Evolutionary conservation across 169 alveolate species (phyloP).

Genomic region (Theileria annulata): DNA sequence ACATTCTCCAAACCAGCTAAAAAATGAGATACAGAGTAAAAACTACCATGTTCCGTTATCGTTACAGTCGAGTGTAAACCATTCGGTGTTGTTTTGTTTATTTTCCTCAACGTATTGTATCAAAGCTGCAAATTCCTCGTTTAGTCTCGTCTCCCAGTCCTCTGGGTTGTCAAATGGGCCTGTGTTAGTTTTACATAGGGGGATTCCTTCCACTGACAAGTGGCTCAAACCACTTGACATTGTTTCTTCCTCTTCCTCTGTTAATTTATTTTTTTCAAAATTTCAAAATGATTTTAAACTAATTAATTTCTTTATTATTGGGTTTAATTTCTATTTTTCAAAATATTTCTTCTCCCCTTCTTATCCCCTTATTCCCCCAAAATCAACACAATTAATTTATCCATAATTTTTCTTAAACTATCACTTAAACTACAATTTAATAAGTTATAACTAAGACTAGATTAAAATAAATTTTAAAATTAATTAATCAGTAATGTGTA

Average conservation of each 20-base stretch:
- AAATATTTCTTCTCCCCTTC: not conserved
- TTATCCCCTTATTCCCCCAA: no score
- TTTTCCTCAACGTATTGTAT: conserved; percentile 86
- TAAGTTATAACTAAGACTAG: no score
- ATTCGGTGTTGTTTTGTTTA: conserved; percentile 91
- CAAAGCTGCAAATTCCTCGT: conserved; percentile 91
- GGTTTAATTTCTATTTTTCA: not conserved
- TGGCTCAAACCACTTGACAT: conserved; percentile 27
- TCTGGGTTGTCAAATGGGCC: conserved; percentile 88
- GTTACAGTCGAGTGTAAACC: conserved; percentile 92
- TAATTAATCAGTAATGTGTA: no score
- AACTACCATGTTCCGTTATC: conserved; percentile 87
- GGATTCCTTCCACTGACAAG: conserved; percentile 71
- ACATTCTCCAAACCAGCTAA: conserved; percentile 94
- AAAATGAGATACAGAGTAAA: not conserved
- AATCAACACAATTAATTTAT: not conserved
- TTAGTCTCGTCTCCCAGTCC: conserved; percentile 83
- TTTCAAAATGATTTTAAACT: no score
- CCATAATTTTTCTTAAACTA: not conserved
- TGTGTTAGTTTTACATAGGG: conserved; percentile 87
- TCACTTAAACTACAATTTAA: no score
- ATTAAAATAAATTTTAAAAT: no score
- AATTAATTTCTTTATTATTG: not conserved
- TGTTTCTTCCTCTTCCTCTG: not conserved
- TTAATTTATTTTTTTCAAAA: not conserved